Evolutionary conservation across 345 rosid species (phyloP), one percentile per base, ranked within the genome.

Genomic region (Dipteronia sinensis): DNA sequence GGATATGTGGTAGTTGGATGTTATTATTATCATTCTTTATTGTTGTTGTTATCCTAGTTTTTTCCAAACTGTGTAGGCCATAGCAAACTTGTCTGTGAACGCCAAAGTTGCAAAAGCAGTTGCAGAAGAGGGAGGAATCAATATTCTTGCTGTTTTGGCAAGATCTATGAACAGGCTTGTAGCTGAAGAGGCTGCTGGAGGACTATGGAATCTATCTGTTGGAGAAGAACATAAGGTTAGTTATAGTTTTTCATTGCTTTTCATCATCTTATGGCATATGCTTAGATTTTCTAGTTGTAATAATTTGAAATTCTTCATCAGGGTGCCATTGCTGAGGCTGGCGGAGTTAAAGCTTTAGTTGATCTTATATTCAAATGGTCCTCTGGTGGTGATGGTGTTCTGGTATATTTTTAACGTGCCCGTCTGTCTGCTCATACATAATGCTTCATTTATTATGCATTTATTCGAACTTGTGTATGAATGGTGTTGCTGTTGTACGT

Each of bases 171-270:
- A 91, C 75, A 91, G 90, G 84, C 86, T 90, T 65, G 93, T 93
- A 59, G 95, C 95, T 22, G 97, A 93, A 81, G 95, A 90, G 86
- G 97, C 97, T 72, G 95, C 97, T 53, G 97, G 95, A 75, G 97
- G 95, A 69, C 82, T 93, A 63, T 91, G 95, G 97, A 93, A 93
- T 82, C 94, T 93, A 69, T 93, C 97, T 42, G 97, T 91, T 7
- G 97, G 95, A 84, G 97, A 93, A 84, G 97, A 91, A 73, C 97
- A 93, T 82, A 91, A 93, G 93, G 97, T 88, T 85, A 68, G 27
- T 20, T 51, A 20, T 71, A 34, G 47, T 44, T 23, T 22, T 64
- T 44, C 58, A 40, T 77, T 65, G 22, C 16, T 10, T 44, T 44
- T 53, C n/a, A 61, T 62, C 25, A 38, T 59, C 38, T 17, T 6